Base-by-base conservation (phyloP, 2,329 filamentous ascomycete species). In the Paracoccidioides brasiliensis region DNA sequence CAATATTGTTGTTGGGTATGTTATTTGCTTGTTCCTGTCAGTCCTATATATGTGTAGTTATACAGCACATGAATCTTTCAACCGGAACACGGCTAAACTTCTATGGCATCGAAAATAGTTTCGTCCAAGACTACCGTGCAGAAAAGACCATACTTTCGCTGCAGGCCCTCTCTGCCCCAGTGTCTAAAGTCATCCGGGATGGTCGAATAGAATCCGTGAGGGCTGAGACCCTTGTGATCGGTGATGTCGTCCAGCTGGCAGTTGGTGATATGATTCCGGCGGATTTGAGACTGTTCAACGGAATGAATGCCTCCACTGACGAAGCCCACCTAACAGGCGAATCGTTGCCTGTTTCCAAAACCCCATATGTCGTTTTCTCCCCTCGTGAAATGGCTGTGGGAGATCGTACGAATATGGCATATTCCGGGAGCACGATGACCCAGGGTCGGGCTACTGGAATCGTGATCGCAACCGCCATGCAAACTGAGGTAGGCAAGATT, bases 291-390 rank as follows among this genome's bases (percentile, higher is more conserved):
- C 60, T 76, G 68, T 74, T 84, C 58, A 78, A 84, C 59, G 80
- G 79, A 42, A 72, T 78, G 67, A 80, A 81, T 59, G 76, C 80
- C 50, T 78, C 79, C 57, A 78, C 78, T 15, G 80, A 84, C 56
- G 81, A 84, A 66, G 79, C 80, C 7, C 74, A 82, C 30, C 72
- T 84, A 28, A 84, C 81, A 12, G 81, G 81, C 44, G 81, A 84
- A 69, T 81, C 80, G 12, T 69, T 82, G 3, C 81, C 81, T 35
- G 77, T 82, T 4, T 72, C 70, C 63, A 79, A 84, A 69, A 69
- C 74, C 53, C 64, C 75, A n/a, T 35, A 58, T n/a, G 33, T 42
- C 28, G 71, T 74, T n/a, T 78, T 78, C 49, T 53, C 55, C 58
- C 61, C 64, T 2, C 66, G 67, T 5, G 73, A 76, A 9, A 75